Conservation (phyloP, 73 alveolate species). For the Paramecium sonneborni region DNA sequence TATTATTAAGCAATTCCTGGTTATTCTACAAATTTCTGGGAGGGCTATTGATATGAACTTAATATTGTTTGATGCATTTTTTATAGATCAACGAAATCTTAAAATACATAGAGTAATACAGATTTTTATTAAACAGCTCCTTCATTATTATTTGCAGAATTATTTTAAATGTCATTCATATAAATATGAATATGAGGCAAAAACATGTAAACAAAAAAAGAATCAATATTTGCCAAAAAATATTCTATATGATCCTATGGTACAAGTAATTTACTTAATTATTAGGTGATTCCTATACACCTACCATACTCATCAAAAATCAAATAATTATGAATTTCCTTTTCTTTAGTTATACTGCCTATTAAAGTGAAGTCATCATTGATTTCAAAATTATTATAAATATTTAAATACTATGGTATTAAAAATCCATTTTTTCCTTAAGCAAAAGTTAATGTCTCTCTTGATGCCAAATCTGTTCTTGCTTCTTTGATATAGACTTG, state of each 20-base stretch:
- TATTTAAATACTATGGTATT: not conserved
- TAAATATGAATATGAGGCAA: not conserved
- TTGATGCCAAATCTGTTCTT: not conserved
- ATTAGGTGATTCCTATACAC: not conserved
- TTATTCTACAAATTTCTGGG: not conserved
- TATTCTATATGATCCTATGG: not conserved
- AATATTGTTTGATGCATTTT: not conserved
- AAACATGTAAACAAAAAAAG: not conserved
- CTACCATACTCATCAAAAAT: conserved; percentile 10
- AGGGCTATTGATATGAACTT: not conserved
- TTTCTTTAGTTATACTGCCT: not conserved
- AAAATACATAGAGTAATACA: not conserved
- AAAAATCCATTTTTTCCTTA: not conserved
- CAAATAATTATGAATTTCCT: not conserved
- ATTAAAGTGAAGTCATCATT: not conserved
- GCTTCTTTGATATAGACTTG: not conserved
- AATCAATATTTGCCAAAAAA: not conserved
- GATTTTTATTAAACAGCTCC: not conserved
- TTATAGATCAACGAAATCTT: not conserved
- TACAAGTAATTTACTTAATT: not conserved
- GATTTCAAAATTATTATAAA: not conserved
- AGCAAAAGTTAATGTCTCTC: not conserved
- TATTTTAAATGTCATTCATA: not conserved
- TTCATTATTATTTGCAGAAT: not conserved
- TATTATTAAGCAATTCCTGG: not conserved